Conservation (phyloP, 179 eudicot genomes). For the Spinacia oleracea region DNA sequence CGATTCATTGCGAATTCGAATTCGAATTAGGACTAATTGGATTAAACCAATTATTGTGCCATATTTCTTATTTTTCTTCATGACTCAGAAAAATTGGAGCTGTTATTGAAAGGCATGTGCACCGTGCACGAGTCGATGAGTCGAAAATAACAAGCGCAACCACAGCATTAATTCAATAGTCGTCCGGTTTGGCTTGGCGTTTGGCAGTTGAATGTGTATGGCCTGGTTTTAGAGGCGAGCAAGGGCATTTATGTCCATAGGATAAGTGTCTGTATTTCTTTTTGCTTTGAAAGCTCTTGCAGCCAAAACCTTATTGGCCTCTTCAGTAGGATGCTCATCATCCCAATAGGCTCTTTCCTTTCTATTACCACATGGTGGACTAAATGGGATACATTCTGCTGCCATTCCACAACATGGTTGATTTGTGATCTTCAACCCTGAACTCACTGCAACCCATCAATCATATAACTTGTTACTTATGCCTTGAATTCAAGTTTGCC, state of each 20-base stretch:
- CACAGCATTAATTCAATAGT: no score
- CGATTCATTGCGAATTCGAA: neutral
- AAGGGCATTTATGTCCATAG: constrained; percentile 32
- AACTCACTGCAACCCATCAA: neutral
- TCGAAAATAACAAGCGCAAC: no score
- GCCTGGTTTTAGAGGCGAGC: constrained; percentile 5
- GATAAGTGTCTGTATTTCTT: constrained; percentile 23
- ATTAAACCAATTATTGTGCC: neutral
- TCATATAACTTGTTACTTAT: no score
- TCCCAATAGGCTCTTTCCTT: constrained; percentile 31
- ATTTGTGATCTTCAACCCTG: constrained; percentile 22
- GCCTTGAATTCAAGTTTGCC: neutral
- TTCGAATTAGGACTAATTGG: neutral
- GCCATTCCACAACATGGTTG: constrained; percentile 22
- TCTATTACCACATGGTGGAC: constrained; percentile 26
- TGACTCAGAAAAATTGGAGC: neutral
- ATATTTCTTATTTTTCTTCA: neutral
- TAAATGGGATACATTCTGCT: constrained; percentile 28
- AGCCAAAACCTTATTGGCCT: constrained; percentile 33
- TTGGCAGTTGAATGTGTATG: neutral
- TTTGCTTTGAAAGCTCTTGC: constrained; percentile 23
- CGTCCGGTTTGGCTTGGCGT: neutral
- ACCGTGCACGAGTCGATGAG: no score
- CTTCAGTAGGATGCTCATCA: constrained; percentile 33
- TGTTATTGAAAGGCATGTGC: neutral